Evolutionary conservation across 169 alveolate genomes (phyloP).

Genomic region (Eimeria brunetti): DNA sequence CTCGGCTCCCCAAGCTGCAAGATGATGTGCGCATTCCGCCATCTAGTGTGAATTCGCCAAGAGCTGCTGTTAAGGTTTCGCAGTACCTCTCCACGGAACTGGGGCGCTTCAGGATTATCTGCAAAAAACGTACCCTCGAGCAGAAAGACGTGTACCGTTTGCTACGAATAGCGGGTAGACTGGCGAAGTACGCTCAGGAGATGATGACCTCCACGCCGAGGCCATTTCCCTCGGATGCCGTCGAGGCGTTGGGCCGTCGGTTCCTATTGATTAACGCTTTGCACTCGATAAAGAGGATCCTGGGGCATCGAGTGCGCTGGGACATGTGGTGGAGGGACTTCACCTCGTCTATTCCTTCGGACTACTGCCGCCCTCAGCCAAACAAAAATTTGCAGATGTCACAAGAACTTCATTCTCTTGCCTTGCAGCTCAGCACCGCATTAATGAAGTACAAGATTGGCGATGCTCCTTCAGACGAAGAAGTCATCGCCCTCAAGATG

Average conservation of each 20-base stretch:
- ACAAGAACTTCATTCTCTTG: background rate
- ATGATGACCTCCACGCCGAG: background rate
- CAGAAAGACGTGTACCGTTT: background rate
- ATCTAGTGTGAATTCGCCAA: background rate
- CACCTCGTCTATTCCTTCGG: background rate
- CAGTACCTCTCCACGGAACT: background rate
- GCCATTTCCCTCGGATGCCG: background rate
- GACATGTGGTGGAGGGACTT: background rate
- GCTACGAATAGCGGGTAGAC: background rate
- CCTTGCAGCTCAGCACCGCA: background rate
- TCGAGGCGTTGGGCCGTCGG: constrained; percentile 17
- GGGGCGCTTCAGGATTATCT: background rate
- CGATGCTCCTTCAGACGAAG: background rate
- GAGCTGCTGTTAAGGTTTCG: background rate
- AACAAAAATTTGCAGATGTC: background rate
- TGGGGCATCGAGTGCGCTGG: constrained; percentile 11
- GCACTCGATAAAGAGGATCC: background rate
- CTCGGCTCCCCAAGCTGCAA: background rate
- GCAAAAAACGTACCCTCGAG: background rate
- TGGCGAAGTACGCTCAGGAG: background rate
- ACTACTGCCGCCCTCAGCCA: background rate
- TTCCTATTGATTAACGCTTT: background rate
- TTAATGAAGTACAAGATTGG: background rate
- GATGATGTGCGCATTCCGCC: background rate
- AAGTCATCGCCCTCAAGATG: background rate